phyloP scores from a whole-genome alignment of 2,329 filamentous ascomycete species.

The Paracorniculantispora psalliotae region DNA sequence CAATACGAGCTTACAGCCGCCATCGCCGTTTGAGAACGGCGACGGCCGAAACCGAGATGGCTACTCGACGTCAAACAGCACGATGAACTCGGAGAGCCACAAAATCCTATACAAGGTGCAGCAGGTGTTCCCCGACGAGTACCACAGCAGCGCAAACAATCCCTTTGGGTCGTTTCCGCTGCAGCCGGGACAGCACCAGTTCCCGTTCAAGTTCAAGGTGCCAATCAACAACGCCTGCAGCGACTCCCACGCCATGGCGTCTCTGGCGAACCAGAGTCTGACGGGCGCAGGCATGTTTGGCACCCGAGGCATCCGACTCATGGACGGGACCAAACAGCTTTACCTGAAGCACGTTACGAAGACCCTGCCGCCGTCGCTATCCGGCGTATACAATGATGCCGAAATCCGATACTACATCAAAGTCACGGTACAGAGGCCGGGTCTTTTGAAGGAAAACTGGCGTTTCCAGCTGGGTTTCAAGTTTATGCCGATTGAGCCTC shows the following conservation, averaged over 20 bases:
- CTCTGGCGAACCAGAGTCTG: constrained; percentile 43
- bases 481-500: constrained; percentile 89
- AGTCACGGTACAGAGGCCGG: constrained; percentile 85
- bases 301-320: constrained; percentile 47
- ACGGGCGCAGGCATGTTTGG: constrained; percentile 49
- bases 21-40: constrained; percentile 35
- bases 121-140: constrained; percentile 64
- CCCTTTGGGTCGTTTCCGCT: constrained; percentile 52
- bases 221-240: constrained; percentile 71
- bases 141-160: constrained; percentile 34
- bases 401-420: constrained; percentile 95
- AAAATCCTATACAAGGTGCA: constrained; percentile 72
- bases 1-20: constrained; percentile 56
- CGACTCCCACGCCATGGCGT: constrained; percentile 46
- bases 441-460: constrained; percentile 87
- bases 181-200: constrained; percentile 66
- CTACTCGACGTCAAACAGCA: constrained; percentile 19
- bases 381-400: constrained; percentile 79
- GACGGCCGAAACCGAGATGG: constrained; percentile 32
- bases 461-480: constrained; percentile 66
- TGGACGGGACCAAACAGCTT: constrained; percentile 59
- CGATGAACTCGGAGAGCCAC: constrained; percentile 52
- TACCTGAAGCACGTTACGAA: constrained; percentile 69
- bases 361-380: constrained; percentile 83
- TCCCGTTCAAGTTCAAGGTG: constrained; percentile 74